Base-by-base conservation (phyloP, 2,329 filamentous ascomycete species). In the Aspergillus eucalypticola region DNA sequence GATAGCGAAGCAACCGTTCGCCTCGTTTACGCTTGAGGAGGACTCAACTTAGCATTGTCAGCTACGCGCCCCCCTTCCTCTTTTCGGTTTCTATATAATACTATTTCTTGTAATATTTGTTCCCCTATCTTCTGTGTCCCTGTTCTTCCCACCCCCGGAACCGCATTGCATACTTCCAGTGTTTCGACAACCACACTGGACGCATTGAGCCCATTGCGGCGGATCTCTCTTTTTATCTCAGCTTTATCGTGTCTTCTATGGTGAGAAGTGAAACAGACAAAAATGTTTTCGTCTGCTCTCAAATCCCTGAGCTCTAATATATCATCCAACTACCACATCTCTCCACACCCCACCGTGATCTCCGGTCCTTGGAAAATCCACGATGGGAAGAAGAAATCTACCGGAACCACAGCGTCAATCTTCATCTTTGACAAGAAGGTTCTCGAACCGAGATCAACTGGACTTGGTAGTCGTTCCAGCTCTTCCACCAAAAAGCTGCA, bases 351-450 rank as follows among this genome's bases (percentile, higher is more conserved):
- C 10, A 89, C 87, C n/a, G 90, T 92, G 54, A 87, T 87, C 55
- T 91, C 93, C 15, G 95, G 95, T 17, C 91, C 93, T 60, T 99
- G 95, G 95, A 96, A 92, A 81, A 95, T 99, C 71, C 94, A 94
- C 83, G 93, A 97, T 79, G 93, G 91, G 60, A 98, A 96, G 82
- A 96, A 96, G 80, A 98, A 97, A 79, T 92, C 90, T 29, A 96
- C 92, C 0, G 91, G 91, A 66, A 96, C 95, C 75, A 77, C 88
- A 7, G 95, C 89, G 58, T 97, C 93, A 15, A 88, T 98, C 67
- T 99, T 98, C 71, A 88, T 98, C 66, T 97, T 98, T 75, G 95
- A 99, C 66, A 89, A 88, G 74, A 96, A 96, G 78, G 86, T 87
- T 0, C 81, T 99, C 57, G 93, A 97, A 60, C 80, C 86, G 8